Percentiles rank a stretch among this genome's conserved stretches.
Evolutionary conservation across 139 green algal species (phyloP).

Genomic region (Coccomyxa sp.): DNA sequence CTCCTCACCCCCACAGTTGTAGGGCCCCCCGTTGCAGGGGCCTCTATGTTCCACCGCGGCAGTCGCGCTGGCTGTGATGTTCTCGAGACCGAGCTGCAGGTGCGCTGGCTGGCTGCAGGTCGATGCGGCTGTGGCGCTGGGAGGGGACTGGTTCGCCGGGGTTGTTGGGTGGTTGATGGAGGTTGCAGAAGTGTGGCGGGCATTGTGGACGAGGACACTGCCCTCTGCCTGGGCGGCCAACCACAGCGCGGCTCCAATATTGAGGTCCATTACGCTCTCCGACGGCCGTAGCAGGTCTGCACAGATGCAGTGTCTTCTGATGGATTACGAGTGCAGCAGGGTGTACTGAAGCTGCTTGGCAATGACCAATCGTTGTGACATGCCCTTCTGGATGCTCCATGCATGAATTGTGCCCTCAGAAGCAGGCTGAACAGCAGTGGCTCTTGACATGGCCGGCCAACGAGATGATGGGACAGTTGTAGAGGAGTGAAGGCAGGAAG

Average conservation of each 20-base stretch:
- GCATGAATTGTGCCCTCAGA: neutral
- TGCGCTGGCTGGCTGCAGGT: too few relatives aligned
- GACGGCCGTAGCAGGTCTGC: constrained; percentile 69
- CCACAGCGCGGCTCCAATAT: constrained; percentile 91
- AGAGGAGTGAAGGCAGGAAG: too few relatives aligned
- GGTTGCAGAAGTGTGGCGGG: neutral
- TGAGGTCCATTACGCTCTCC: constrained; percentile 91
- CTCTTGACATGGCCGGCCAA: too few relatives aligned
- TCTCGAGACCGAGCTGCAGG: too few relatives aligned
- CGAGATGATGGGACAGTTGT: too few relatives aligned
- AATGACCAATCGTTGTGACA: neutral
- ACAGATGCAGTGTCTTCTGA: neutral
- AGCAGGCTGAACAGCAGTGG: too few relatives aligned
- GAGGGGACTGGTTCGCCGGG: too few relatives aligned
- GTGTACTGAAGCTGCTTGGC: neutral
- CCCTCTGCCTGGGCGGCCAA: constrained; percentile 62
- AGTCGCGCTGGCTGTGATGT: too few relatives aligned
- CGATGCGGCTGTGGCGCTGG: too few relatives aligned
- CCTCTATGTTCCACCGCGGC: too few relatives aligned
- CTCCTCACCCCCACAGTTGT: too few relatives aligned
- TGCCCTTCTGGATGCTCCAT: neutral
- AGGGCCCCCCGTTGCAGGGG: too few relatives aligned
- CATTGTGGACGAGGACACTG: constrained; percentile 6
- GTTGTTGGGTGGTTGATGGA: neutral
- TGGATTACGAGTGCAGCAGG: neutral